Conservation (phyloP, 805 yeast genomes). For the Lipomyces sp. region DNA sequence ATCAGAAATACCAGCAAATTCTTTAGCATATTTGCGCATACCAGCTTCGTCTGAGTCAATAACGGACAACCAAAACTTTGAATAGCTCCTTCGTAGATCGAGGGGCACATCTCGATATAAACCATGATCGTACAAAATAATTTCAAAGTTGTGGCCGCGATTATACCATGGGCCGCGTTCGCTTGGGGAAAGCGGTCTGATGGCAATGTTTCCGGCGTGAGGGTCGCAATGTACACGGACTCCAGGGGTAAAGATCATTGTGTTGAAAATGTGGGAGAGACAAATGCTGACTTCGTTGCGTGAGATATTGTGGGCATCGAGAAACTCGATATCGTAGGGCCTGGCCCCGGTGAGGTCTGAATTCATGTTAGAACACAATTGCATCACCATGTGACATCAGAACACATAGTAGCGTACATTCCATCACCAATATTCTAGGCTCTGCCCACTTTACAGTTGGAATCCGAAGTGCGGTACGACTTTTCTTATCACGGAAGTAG, state of each 20-base stretch:
- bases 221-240: conserved; percentile 97
- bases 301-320: conserved; percentile 67
- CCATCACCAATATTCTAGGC: conserved; percentile 77
- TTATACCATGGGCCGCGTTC: conserved; percentile 38
- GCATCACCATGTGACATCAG: too few relatives aligned
- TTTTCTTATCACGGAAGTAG: conserved; percentile 62
- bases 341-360: conserved; percentile 83
- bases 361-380: not conserved
- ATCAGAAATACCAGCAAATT: conserved; percentile 79
- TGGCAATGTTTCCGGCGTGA: conserved; percentile 95
- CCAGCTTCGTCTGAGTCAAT: conserved; percentile 67
- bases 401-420: conserved; percentile 17
- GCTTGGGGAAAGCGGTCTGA: conserved; percentile 52
- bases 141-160: conserved; percentile 79
- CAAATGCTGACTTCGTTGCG: conserved; percentile 82
- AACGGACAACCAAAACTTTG: conserved; percentile 90
- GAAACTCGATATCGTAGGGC: conserved; percentile 71
- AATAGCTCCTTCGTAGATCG: conserved; percentile 76
- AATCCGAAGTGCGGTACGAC: conserved; percentile 73
- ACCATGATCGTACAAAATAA: conserved; percentile 92
- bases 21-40: conserved; percentile 76
- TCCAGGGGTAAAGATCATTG: conserved; percentile 92
- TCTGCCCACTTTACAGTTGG: conserved; percentile 74
- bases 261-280: conserved; percentile 86
- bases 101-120: conserved; percentile 83